Percentiles rank a stretch among this genome's conserved stretches.
phyloP scores from a whole-genome alignment of 2,329 filamentous ascomycete genomes.

The Fusarium secorum region DNA sequence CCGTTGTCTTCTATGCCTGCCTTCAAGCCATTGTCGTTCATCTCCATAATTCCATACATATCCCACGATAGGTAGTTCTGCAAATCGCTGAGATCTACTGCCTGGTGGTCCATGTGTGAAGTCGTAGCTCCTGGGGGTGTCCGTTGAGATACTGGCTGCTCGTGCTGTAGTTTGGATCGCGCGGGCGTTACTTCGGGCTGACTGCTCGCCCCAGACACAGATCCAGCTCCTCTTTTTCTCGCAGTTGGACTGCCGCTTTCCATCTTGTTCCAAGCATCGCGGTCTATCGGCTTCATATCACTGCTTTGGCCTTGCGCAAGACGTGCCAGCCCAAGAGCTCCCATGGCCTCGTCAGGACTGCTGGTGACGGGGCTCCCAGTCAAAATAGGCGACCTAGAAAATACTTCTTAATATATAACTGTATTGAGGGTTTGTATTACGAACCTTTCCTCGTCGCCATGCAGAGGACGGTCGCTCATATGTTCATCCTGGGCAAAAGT shows the following conservation, averaged over 20 bases:
- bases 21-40: slow-evolving; percentile 48
- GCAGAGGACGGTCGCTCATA: slow-evolving; percentile 38
- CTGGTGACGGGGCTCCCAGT: slow-evolving; percentile 32
- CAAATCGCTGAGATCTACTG: slow-evolving; percentile 50
- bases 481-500: slow-evolving; percentile 41
- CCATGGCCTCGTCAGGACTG: slow-evolving; percentile 34
- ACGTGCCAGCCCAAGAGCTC: slow-evolving; percentile 35
- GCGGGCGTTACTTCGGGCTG: slow-evolving; percentile 36
- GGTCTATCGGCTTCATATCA: slow-evolving; percentile 31
- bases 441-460: slow-evolving; percentile 33
- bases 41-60: slow-evolving; percentile 53
- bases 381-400: slow-evolving; percentile 25
- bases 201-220: slow-evolving; percentile 19
- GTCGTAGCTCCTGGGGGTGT: slow-evolving; percentile 30
- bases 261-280: slow-evolving; percentile 16
- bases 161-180: slow-evolving; percentile 49
- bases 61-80: slow-evolving; percentile 52
- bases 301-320: slow-evolving; percentile 32
- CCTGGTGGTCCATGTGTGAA: slow-evolving; percentile 46
- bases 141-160: slow-evolving; percentile 45
- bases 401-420: neutral
- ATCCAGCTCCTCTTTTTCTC: slow-evolving; percentile 22
- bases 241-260: slow-evolving; percentile 26
- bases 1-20: slow-evolving; percentile 47
- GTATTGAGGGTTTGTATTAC: neutral